These are phyloP conservation scores for Paspalum vaginatum DNA, from an alignment of 176 grass and related monocot genomes.

Conservation along the genomic window DNA sequence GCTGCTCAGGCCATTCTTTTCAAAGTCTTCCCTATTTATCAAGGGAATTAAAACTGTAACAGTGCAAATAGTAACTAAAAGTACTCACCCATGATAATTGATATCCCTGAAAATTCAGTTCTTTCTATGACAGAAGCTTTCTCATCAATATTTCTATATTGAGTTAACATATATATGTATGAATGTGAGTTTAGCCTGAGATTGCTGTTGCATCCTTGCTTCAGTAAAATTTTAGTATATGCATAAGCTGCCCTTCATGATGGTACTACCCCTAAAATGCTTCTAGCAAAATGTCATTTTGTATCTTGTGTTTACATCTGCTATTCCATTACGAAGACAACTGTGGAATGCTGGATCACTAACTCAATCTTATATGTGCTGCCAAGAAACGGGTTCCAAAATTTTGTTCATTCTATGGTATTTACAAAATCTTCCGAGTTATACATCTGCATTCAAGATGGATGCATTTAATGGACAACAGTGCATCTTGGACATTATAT, in stretches of 20 bases:
- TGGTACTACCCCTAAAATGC: neutral
- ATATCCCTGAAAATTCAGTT: neutral
- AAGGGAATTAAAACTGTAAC: constrained; percentile 4
- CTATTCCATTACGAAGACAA: neutral
- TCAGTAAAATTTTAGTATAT: neutral
- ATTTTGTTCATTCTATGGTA: neutral
- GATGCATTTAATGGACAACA: neutral
- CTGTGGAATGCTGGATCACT: neutral
- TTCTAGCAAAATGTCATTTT: neutral
- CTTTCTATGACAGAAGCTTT: neutral
- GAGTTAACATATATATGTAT: neutral
- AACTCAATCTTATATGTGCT: neutral
- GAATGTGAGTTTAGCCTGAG: neutral
- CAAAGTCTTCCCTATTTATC: constrained; percentile 74
- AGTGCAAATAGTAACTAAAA: neutral
- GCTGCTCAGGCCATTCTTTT: constrained; percentile 73
- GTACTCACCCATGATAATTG: neutral
- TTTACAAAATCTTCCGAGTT: neutral
- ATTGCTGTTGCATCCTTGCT: neutral
- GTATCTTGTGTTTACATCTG: neutral
- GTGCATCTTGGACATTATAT: neutral
- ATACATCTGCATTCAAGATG: neutral
- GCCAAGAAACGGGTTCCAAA: neutral
- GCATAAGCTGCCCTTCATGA: neutral
- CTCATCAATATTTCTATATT: neutral